Base-by-base conservation (phyloP, 2,329 filamentous ascomycete species). In the Aspergillus unguis region DNA sequence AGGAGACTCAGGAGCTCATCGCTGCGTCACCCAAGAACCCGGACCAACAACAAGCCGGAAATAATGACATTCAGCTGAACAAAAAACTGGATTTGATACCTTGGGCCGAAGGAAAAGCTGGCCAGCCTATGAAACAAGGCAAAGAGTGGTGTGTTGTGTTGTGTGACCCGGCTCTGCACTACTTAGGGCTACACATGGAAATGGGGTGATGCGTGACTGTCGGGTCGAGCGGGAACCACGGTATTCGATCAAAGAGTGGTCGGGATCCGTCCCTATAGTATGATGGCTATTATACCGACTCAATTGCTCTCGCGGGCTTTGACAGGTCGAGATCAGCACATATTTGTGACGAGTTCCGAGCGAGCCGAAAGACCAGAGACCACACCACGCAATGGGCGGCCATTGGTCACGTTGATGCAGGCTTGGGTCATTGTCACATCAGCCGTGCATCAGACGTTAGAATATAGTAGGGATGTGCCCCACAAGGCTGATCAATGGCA, bases 401-500 rank as follows among this genome's bases (percentile, higher is more conserved):
- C 9, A 49, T 43, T 49, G 47, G 47, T 17, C 17, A 4, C 5
- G 27, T 32, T 17, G 17, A 17, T 17, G 17, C 17, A 17, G 28
- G 7, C 28, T 49, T 38, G 10, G 47, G 43, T 43, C 47, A 44
- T 28, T 11, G n/a, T 38, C n/a, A 23, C 36, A 32, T n/a, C 28
- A 31, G 27, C 31, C 27, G 36, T 29, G 31, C 26, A 29, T 29
- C 41, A n/a, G 41, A 28, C 11, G 8, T 17, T 17, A 17, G 17
- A 17, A 17, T 17, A 17, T 17, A 17, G 17, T 17, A 36, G 11
- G 11, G 6, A 28, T 11, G 11, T 8, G 44, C 4, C 29, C 46
- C 46, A 48, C 46, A 48, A 48, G 46, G 46, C 46, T 48, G 46
- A 48, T 17, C 17, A 17, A 17, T 1, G 17, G 17, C 17, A 17